Evolutionary conservation across 2,329 filamentous ascomycete species (phyloP).

Genomic region (Phyllosticta capitalensis): DNA sequence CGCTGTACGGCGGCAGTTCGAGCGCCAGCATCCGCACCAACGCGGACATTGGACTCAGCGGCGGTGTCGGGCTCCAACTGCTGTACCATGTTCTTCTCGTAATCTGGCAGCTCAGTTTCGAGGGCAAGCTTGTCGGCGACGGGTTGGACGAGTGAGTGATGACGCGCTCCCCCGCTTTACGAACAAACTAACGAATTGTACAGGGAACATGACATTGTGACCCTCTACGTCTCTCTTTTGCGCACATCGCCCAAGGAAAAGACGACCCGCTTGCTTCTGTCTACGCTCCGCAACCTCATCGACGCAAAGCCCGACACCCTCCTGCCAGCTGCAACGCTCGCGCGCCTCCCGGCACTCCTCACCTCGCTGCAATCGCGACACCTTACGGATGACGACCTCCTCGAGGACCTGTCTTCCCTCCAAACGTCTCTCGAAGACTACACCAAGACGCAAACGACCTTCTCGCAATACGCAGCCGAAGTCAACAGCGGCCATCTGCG

Average conservation of each 20-base stretch:
- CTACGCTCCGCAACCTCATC: conserved; percentile 82
- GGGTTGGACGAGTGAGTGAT: conserved; percentile 71
- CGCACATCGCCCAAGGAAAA: conserved; percentile 95
- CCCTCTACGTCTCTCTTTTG: conserved; percentile 85
- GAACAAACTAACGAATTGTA: conserved; percentile 12
- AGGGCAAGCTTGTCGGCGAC: conserved; percentile 58
- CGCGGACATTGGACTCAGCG: conserved; percentile 53
- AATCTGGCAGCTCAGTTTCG: conserved; percentile 94
- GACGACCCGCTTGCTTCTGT: conserved; percentile 82
- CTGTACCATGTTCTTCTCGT: conserved; percentile 91
- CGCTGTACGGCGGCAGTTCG: conserved; percentile 38
- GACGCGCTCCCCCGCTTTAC: conserved; percentile 10
- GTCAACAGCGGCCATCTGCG: conserved; percentile 77
- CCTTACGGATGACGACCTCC: conserved; percentile 42
- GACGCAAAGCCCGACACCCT: conserved; percentile 57
- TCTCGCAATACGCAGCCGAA: conserved; percentile 67
- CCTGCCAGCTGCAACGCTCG: conserved; percentile 77
- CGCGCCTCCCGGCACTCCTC: conserved; percentile 61
- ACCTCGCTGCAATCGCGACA: conserved; percentile 46
- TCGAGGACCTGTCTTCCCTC: conserved; percentile 39
- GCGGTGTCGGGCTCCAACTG: conserved; percentile 82
- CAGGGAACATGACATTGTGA: conserved; percentile 86
- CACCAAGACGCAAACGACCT: conserved; percentile 57
- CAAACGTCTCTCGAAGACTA: conserved; percentile 73
- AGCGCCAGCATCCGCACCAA: conserved; percentile 50